Evolutionary conservation across 306 rosid species (phyloP).

Genomic region (Abrus pulchellus): DNA sequence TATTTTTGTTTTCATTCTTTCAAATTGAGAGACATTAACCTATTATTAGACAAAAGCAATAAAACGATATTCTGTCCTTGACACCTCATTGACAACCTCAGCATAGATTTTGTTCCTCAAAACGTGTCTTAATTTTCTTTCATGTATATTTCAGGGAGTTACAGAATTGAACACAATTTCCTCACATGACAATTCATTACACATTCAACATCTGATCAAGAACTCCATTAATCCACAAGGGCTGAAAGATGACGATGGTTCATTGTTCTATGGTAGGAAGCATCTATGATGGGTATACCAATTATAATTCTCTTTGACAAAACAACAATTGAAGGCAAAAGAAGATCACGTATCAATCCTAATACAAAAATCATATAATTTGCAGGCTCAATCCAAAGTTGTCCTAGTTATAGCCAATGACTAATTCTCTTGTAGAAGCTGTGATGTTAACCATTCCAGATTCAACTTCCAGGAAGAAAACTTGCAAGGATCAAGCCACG

Average conservation of each 20-base stretch:
- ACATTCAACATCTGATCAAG: slow-evolving; percentile 9
- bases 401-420: slow-evolving; percentile 45
- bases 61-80: slow-evolving; percentile 42
- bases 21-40: slow-evolving; percentile 39
- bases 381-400: slow-evolving; percentile 27
- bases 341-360: slow-evolving; percentile 36
- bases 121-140: slow-evolving; percentile 30
- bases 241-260: slow-evolving; percentile 24
- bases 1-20: slow-evolving; percentile 42
- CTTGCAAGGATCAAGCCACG: slow-evolving; percentile 8
- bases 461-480: slow-evolving; percentile 42
- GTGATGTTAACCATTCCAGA: slow-evolving; percentile 43
- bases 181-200: neutral
- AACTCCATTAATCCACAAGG: neutral
- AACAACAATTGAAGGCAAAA: slow-evolving; percentile 36
- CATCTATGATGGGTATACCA: slow-evolving; percentile 30
- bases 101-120: slow-evolving; percentile 38
- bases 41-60: slow-evolving; percentile 50
- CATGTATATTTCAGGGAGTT: slow-evolving; percentile 25
- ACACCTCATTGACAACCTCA: slow-evolving; percentile 52
- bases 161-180: slow-evolving; percentile 23
- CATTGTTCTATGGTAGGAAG: slow-evolving; percentile 39
- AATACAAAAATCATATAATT: slow-evolving; percentile 33
- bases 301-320: slow-evolving; percentile 11
- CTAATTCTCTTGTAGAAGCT: slow-evolving; percentile 42